phyloP scores from a whole-genome alignment of 2,329 filamentous ascomycete genomes.

The Didymella pomorum region DNA sequence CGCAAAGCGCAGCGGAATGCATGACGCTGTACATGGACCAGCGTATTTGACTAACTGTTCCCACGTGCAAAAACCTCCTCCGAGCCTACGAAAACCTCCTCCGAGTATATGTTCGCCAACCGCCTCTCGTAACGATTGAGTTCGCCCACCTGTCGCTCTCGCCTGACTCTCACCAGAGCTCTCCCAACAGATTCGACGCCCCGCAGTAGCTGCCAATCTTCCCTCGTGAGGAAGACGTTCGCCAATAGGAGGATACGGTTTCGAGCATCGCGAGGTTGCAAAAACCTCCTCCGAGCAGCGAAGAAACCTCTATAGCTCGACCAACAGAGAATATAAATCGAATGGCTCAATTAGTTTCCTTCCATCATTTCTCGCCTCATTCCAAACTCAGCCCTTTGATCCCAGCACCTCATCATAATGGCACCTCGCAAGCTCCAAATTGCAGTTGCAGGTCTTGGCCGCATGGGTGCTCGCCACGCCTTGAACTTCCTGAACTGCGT shows the following conservation, averaged over 20 bases:
- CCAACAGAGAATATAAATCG: neutral
- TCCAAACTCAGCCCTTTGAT: neutral
- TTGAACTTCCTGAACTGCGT: constrained; percentile 57
- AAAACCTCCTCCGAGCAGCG: neutral
- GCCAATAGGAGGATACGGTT: neutral
- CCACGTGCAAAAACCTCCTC: constrained; percentile 14
- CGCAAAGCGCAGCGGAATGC: neutral
- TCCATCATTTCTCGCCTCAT: neutral
- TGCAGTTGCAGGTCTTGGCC: constrained; percentile 59
- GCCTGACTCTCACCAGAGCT: neutral
- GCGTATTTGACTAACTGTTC: constrained; percentile 4
- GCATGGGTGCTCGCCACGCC: constrained; percentile 60
- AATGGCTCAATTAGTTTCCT: neutral
- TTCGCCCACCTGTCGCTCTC: constrained; percentile 4
- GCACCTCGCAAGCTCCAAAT: constrained; percentile 46
- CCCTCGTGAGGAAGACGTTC: neutral
- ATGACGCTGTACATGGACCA: constrained; percentile 2
- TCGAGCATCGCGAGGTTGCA: neutral
- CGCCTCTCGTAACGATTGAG: neutral
- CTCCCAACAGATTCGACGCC: neutral
- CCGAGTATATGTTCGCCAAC: constrained; percentile 15
- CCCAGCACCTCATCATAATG: neutral
- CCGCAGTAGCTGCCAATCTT: neutral
- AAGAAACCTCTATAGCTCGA: neutral
- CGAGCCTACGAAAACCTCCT: constrained; percentile 17